Evolutionary conservation across 805 yeast species (phyloP), one percentile per base, ranked within the genome.

Genomic region (Candida patagonica): DNA sequence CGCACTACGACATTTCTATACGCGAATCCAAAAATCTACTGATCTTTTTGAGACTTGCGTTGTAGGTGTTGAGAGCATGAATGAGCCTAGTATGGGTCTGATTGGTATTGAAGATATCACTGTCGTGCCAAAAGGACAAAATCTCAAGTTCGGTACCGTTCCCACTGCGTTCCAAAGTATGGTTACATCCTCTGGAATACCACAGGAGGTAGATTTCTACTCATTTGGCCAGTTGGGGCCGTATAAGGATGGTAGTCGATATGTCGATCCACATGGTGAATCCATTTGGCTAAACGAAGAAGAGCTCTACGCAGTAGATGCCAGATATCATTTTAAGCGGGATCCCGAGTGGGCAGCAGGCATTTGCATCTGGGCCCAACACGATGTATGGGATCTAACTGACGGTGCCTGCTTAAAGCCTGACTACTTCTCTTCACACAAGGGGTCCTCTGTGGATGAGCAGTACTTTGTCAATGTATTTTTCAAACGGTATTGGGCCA

Each of bases 1-100:
- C 15, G 71, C 92, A 1, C 55, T 80, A 25, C 54, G 62, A 29
- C 61, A 68, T 42, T 60, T 79, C 16, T 59, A 78, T 71, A 25
- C 51, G 56, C 43, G 61, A 51, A 37, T 77, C 71, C 24, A 42
- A 29, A 47, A 50, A 9, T 69, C 68, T 1, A 76, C 80, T 0
- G 55, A 58, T 7, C 48, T 51, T 31, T 48, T 55, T 37, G 54
- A 55, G 29, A 47, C 68, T 71, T 13, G 58, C n/a, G 59, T 84
- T 2, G 44, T 81, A 7, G 96, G 94, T 1, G 66, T 84, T 38
- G 96, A 87, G 61, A 70, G 82, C 36, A 55, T 88, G 63, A 87
- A 87, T 56, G 96, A 87, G 58, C 96, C 96, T 8, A 81, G 76
- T 48, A 56, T 64, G 37, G 96, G 96, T 0, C 69, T 77, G 42